Evolutionary conservation across 257 asterid genomes (phyloP).

Genomic region (Gardenia jasminoides): DNA sequence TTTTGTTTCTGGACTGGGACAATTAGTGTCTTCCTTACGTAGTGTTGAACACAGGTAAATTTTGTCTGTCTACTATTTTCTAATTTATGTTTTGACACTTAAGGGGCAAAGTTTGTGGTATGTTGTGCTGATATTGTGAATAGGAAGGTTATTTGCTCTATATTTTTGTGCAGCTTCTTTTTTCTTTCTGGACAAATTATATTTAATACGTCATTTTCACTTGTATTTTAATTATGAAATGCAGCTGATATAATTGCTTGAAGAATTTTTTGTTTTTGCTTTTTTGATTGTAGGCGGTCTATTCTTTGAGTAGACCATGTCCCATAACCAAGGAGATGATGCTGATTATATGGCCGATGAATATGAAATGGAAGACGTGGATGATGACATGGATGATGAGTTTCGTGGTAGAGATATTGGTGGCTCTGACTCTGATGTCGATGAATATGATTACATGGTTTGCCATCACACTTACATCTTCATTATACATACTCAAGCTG

Average conservation of each 20-base stretch:
- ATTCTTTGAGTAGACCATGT: constrained; percentile 51
- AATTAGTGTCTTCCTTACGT: background rate
- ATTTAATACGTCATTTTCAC: background rate
- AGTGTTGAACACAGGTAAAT: background rate
- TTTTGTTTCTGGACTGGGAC: background rate
- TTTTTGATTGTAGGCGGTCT: constrained; percentile 18
- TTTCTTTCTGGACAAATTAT: background rate
- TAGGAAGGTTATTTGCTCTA: background rate
- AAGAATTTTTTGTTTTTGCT: too few species aligned
- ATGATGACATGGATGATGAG: constrained; percentile 68
- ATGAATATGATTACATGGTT: constrained; percentile 73
- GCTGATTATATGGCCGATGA: constrained; percentile 83
- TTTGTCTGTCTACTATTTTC: too few species aligned
- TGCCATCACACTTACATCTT: constrained; percentile 21
- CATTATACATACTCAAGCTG: background rate
- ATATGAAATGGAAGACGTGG: constrained; percentile 77
- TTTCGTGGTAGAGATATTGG: constrained; percentile 50
- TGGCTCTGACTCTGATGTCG: constrained; percentile 81
- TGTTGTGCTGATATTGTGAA: background rate
- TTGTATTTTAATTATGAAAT: background rate
- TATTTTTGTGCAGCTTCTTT: background rate
- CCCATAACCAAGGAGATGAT: constrained; percentile 50
- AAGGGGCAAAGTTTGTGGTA: background rate
- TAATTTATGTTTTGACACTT: too few species aligned
- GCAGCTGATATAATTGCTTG: background rate